Base-by-base conservation (phyloP, 306 rosid species). In the Dryas drummondii region DNA sequence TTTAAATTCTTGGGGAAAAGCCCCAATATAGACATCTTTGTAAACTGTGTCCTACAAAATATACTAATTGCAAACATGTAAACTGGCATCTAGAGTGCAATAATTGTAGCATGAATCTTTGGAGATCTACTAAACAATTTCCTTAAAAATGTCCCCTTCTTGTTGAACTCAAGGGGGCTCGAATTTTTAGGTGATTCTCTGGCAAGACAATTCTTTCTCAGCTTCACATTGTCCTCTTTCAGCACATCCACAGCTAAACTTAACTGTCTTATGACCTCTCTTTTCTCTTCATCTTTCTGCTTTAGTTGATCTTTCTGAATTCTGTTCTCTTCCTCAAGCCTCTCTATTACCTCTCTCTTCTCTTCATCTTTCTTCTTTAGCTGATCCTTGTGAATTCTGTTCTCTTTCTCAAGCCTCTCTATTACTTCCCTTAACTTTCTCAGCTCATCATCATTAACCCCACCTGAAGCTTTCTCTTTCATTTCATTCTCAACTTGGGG, bases 261-360 rank as follows among this genome's bases (percentile, higher is more conserved):
- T 66, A 93, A 76, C 27, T 93, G 98, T 48, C 86, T 78, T 80
- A 93, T 91, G 8, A 83, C 98, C 71, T 88, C 93, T 56, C 82
- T 85, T 79, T 91, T 93, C 82, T 86, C 92, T 79, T 82, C 90
- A 83, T 93, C 92, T 73, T 93, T 93, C 82, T 76, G 82, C 83
- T 79, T 54, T 0, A 93, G 76, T 44, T 76, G 78, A 8, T 83
- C 84, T 77, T 72, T 81, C 3, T 81, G 89, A 75, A 59, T 57
- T 72, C 49, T 78, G 64, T 83, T 88, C 78, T 83, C 93, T 71
- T 82, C 91, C 63, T 64, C 44, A 7, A 84, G 86, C 58, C 37
- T 1, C 37, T 32, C 37, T 80, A 91, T 91, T 8, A 83, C 97
- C 71, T 88, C 93, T 56, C 82, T 85, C 80, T 91, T 93, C 82